Evolutionary conservation across 306 rosid genomes (phyloP).

Genomic region (Pterocarpus macrocarpus): DNA sequence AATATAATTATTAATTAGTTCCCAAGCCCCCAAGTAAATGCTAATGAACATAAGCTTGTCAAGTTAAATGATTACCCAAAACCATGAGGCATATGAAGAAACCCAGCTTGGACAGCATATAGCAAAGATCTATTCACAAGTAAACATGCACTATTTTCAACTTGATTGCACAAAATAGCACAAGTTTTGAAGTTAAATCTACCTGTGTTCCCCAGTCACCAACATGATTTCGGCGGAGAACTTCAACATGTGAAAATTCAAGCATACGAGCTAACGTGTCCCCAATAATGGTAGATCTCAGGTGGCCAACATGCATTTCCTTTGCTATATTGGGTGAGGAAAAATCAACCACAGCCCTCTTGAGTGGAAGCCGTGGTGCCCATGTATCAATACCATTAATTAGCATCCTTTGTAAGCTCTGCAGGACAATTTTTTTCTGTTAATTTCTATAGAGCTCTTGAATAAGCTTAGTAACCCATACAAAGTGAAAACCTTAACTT

Average conservation of each 20-base stretch:
- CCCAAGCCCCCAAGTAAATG: constrained; percentile 32
- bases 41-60: constrained; percentile 3
- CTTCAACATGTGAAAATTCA: constrained; percentile 83
- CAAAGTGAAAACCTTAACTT: constrained; percentile 21
- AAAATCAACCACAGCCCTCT: constrained; percentile 87
- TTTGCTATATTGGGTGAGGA: constrained; percentile 96
- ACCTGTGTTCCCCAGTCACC: constrained; percentile 99
- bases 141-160: constrained; percentile 34
- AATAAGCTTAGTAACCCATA: constrained; percentile 16
- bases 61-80: constrained; percentile 17
- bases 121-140: constrained; percentile 35
- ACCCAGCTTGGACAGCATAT: constrained; percentile 24
- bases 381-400: constrained; percentile 79
- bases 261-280: constrained; percentile 93
- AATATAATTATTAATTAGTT: constrained; percentile 37
- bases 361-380: constrained; percentile 81
- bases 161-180: constrained; percentile 30
- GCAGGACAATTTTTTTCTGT: constrained; percentile 48
- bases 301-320: constrained; percentile 99
- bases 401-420: constrained; percentile 80
- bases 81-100: constrained; percentile 20
- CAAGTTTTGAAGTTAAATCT: constrained; percentile 19
- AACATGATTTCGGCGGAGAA: constrained; percentile 89
- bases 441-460: constrained; percentile 16
- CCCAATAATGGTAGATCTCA: constrained; percentile 95